phyloP scores from a whole-genome alignment of 768 basidiomycete genomes.

The Obba rivulosa region DNA sequence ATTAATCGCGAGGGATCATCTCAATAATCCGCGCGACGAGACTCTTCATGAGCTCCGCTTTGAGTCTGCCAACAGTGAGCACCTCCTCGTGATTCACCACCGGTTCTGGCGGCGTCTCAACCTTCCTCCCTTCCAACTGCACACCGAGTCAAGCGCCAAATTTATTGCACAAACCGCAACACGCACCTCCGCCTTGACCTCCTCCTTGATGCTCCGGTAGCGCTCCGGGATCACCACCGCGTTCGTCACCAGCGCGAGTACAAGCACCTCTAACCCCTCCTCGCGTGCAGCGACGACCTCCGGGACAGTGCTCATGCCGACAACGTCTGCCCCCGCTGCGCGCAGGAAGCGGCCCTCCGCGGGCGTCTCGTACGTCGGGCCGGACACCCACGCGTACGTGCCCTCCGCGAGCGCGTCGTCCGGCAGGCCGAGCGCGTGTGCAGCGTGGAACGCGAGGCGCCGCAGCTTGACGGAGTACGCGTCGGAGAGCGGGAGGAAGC shows the following conservation, averaged over 20 bases:
- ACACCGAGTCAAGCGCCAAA: not conserved
- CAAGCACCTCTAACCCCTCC: slow-evolving; percentile 70
- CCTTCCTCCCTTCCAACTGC: slow-evolving; percentile 56
- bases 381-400: slow-evolving; percentile 85
- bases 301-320: slow-evolving; percentile 91
- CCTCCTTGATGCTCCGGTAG: slow-evolving; percentile 65
- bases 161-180: not conserved
- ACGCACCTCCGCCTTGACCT: slow-evolving; percentile 72
- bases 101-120: slow-evolving; percentile 35
- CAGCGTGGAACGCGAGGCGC: slow-evolving; percentile 67
- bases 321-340: slow-evolving; percentile 77
- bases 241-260: slow-evolving; percentile 83
- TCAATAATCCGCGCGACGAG: slow-evolving; percentile 66
- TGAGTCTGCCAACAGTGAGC: slow-evolving; percentile 54
- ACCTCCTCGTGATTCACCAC: slow-evolving; percentile 81
- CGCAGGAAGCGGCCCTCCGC: slow-evolving; percentile 80
- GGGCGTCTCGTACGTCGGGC: slow-evolving; percentile 86
- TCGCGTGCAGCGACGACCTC: slow-evolving; percentile 80
- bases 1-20: slow-evolving; percentile 5
- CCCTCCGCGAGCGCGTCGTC: slow-evolving; percentile 68
- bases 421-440: slow-evolving; percentile 52
- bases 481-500: slow-evolving; percentile 81
- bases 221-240: slow-evolving; percentile 67
- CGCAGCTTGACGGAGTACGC: slow-evolving; percentile 74
- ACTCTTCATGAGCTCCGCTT: slow-evolving; percentile 65